A percentile compares a stretch with the other conserved stretches of the same genome.
phyloP scores from a whole-genome alignment of 306 rosid genomes.

The Pterocarpus macrocarpus region DNA sequence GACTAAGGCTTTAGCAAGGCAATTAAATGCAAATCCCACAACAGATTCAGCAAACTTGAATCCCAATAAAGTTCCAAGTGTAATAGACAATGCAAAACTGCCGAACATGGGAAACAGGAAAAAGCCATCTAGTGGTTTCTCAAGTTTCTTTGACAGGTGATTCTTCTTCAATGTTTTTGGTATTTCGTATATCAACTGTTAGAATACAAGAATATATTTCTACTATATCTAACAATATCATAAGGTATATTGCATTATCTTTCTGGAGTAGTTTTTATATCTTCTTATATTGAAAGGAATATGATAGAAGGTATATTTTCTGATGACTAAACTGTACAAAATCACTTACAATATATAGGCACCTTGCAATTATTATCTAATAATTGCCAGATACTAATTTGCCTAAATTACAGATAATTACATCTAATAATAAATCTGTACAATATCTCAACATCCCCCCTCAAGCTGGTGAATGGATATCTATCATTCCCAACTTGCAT shows the following conservation, averaged over 20 bases:
- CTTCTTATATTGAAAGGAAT: too few relatives aligned
- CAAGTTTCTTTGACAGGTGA: constrained; percentile 84
- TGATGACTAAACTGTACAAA: too few relatives aligned
- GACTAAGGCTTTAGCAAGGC: constrained; percentile 47
- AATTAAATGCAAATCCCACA: constrained; percentile 54
- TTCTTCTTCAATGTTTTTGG: constrained; percentile 36
- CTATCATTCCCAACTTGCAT: too few relatives aligned
- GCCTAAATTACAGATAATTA: too few relatives aligned
- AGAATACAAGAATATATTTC: not conserved
- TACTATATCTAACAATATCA: not conserved
- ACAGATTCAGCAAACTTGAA: constrained; percentile 48
- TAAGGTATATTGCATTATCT: not conserved
- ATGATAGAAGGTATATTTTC: too few relatives aligned
- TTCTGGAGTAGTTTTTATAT: not conserved
- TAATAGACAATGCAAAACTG: constrained; percentile 44
- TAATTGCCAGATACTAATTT: too few relatives aligned
- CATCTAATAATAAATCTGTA: too few relatives aligned
- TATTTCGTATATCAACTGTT: constrained; percentile 9
- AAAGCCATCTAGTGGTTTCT: constrained; percentile 60
- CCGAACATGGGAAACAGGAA: constrained; percentile 55
- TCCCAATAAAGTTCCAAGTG: constrained; percentile 42
- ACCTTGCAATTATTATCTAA: too few relatives aligned
- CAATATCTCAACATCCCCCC: too few relatives aligned
- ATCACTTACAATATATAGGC: too few relatives aligned
- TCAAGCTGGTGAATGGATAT: too few relatives aligned